A percentile compares a stretch with the other conserved stretches of the same genome.
Conservation (phyloP, 495 filamentous ascomycete genomes). For the Astrothelium macrocarpum region DNA sequence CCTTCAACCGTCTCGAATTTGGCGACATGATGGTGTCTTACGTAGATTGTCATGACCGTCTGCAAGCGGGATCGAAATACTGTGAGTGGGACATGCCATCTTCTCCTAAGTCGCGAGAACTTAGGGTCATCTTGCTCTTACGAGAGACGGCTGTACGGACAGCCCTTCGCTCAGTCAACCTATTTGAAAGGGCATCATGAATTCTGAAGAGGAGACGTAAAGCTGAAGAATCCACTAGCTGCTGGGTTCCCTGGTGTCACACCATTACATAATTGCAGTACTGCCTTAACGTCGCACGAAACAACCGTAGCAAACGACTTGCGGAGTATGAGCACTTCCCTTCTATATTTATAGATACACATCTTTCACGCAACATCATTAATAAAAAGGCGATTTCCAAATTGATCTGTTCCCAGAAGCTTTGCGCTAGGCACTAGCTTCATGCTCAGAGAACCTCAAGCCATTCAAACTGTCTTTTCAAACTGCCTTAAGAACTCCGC, state of each 20-base stretch:
- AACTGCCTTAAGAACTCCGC: background rate
- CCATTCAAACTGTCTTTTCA: background rate
- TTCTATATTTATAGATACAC: background rate
- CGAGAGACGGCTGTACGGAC: background rate
- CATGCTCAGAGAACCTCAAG: no score
- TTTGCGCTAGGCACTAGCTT: background rate
- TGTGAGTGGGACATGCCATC: background rate
- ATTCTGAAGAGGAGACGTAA: background rate
- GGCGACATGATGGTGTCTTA: background rate
- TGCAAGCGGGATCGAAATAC: background rate
- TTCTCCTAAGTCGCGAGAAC: background rate
- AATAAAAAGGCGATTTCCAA: background rate
- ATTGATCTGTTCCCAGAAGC: background rate
- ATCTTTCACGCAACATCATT: background rate
- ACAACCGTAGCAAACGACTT: background rate
- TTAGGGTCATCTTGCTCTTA: background rate
- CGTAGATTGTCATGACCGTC: no score
- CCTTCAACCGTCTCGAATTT: background rate
- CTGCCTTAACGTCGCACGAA: background rate
- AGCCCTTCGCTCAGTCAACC: background rate
- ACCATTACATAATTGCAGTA: constrained; percentile 1
- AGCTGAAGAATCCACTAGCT: background rate
- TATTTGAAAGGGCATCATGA: background rate
- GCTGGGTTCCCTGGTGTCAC: background rate
- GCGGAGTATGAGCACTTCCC: background rate